Evolutionary conservation across 2,329 filamentous ascomycete species (phyloP), one percentile per base, ranked within the genome.

Genomic region (Gaeumannomyces tritici): DNA sequence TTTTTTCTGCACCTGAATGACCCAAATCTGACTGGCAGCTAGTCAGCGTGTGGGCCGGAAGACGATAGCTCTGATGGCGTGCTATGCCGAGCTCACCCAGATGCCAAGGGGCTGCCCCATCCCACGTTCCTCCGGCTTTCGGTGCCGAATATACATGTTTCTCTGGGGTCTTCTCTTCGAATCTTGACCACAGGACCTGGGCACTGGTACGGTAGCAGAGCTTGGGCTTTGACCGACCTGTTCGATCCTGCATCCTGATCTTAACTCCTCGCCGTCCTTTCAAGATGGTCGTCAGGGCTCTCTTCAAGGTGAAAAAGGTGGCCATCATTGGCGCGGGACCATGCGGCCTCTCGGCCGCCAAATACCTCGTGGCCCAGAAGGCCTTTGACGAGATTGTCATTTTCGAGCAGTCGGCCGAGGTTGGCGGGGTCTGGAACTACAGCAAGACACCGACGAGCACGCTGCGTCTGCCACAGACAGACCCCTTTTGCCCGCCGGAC

Each of bases 341-440:
- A 0, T 84, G 84, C 65, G 93, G 93, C 5, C 79, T 96, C 4
- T 84, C 88, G 29, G 86, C 89, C 28, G 91, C 91, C 61, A 95
- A 91, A 80, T 93, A 93, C 70, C 80, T 97, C 24, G 72, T 83
- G 13, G 90, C 89, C 0, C 91, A 88, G 80, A 70, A 78, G 51
- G 66, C 72, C 1, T 95, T 95, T 69, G 76, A 85, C 15, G 82
- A 79, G 33, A 87, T 98, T 64, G 83, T 87, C 64, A 74, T 97
- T 54, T 96, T 89, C 69, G 95, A 98, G 74, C 91, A 96, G 74
- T 87, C 91, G 66, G 77, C 81, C 57, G 81, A 84, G 59, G 83
- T 89, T 8, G 93, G 92, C 63, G 93, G 95, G 2, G 84, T 95
- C 12, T 98, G 93, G 93, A 89, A 91, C 69, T 92, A 96, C 73